Base-by-base conservation (phyloP, 805 yeast genomes). In the Zygosaccharomyces kombuchaensis region DNA sequence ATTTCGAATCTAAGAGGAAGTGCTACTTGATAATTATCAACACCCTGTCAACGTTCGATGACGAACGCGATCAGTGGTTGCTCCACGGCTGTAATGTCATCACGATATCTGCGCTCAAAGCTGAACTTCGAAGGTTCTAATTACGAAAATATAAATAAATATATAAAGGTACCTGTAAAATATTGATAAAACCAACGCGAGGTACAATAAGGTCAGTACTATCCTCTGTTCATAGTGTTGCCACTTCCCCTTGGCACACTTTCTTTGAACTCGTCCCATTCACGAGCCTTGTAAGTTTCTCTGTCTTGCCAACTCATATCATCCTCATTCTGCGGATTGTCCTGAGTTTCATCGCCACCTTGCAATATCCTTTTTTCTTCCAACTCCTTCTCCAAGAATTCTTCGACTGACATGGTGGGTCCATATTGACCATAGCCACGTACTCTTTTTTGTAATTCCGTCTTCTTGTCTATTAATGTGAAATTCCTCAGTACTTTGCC, bases 361-460 rank as follows among this genome's bases (percentile, higher is more conserved):
- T 70, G 70, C 32, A 78, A 71, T 74, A 90, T 84, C 45, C 91
- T 90, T 2, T 96, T 96, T 56, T 85, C 81, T 14, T 81, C 81
- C 51, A 86, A 71, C 61, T 93, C 99, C 55, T 87, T 80, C 39
- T 89, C 95, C 43, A 93, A 70, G 50, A 85, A 82, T 56, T 93
- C 97, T 53, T 93, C 99, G 0, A 93, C 89, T 0, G 96, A 73
- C 93, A 93, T 87, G 0, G 97, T 87, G 2, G 99, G 99, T 23
- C 91, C 72, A 21, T 76, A 80, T 66, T 93, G 97, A 1, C 97
- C 99, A 2, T 95, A 87, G 1, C 97, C 96, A 55, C 78, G 80
- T 0, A 90, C 96, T 56, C 82, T 78, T 26, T 73, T 68, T 46
- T 75, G 71, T 13, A 87, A 53, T 37, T 82, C 78, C 30, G 78